A percentile compares a stretch with the other conserved stretches of the same genome.
These are phyloP conservation scores for Melastoma malabathricum DNA, from an alignment of 345 rosid genomes.

Conservation along the genomic window DNA sequence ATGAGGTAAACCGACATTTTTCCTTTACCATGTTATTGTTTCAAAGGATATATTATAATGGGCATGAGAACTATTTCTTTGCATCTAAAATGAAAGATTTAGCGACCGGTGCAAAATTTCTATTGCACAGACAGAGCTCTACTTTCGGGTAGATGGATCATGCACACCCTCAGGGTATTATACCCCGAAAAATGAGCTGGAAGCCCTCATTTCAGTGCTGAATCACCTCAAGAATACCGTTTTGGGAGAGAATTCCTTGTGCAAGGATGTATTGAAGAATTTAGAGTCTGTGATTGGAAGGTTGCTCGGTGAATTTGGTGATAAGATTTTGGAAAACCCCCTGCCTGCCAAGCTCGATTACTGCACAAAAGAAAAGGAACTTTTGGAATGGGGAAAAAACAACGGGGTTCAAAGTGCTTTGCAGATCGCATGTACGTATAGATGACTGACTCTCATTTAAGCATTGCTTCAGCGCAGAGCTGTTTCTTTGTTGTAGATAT, in stretches of 20 bases:
- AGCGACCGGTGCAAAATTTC: neutral
- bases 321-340: constrained; percentile 15
- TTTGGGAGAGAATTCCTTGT: constrained; percentile 10
- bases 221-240: constrained; percentile 17
- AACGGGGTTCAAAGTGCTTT: constrained; percentile 46
- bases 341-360: constrained; percentile 18
- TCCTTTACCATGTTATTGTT: neutral
- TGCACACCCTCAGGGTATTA: constrained; percentile 26
- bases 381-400: constrained; percentile 51
- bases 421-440: constrained; percentile 56
- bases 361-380: constrained; percentile 34
- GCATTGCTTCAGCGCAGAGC: too few relatives aligned
- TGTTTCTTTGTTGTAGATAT: too few relatives aligned
- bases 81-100: neutral
- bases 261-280: constrained; percentile 19
- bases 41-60: neutral
- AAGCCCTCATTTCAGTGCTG: constrained; percentile 52
- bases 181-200: constrained; percentile 65
- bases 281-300: constrained; percentile 19
- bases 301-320: constrained; percentile 26
- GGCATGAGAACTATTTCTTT: neutral
- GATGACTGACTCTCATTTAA: constrained; percentile 1
- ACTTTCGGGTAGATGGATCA: constrained; percentile 39
- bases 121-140: constrained; percentile 59
- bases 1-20: constrained; percentile 38